Evolutionary conservation across 176 grass and related monocot genomes (phyloP).

Genomic region (Triticum dicoccoides): DNA sequence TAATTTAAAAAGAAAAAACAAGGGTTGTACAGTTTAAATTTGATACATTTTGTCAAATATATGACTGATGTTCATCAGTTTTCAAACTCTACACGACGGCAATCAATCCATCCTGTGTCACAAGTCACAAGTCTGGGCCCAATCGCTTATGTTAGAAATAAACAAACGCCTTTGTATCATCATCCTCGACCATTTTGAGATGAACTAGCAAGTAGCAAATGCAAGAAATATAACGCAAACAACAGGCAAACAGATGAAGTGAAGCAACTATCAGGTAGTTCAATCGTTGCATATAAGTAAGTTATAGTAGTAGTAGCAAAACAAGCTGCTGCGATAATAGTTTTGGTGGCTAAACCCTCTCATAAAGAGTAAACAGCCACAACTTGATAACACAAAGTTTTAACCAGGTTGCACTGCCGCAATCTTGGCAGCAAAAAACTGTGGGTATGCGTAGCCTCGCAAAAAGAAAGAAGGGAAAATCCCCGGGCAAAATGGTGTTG

Average conservation of each 20-base stretch:
- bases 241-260: neutral
- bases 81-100: neutral
- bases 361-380: conserved; percentile 20
- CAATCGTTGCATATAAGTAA: neutral
- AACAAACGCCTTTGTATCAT: neutral
- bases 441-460: conserved; percentile 9
- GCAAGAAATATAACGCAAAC: neutral
- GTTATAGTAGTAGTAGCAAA: neutral
- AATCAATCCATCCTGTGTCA: neutral
- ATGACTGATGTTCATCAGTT: neutral
- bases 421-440: conserved; percentile 29
- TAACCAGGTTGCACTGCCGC: conserved; percentile 9
- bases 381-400: neutral
- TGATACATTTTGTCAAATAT: neutral
- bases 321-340: conserved; percentile 4
- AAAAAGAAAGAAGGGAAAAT: neutral
- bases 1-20: neutral
- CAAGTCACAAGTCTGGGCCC: neutral
- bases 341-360: conserved; percentile 2
- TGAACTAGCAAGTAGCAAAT: neutral
- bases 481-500: conserved; percentile 21
- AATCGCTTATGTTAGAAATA: too few species aligned
- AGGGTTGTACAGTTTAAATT: neutral
- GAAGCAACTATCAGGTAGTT: conserved; percentile 3
- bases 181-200: neutral